Evolutionary conservation across 495 filamentous ascomycete genomes (phyloP).

Genomic region (Xanthoparmelia taractica): DNA sequence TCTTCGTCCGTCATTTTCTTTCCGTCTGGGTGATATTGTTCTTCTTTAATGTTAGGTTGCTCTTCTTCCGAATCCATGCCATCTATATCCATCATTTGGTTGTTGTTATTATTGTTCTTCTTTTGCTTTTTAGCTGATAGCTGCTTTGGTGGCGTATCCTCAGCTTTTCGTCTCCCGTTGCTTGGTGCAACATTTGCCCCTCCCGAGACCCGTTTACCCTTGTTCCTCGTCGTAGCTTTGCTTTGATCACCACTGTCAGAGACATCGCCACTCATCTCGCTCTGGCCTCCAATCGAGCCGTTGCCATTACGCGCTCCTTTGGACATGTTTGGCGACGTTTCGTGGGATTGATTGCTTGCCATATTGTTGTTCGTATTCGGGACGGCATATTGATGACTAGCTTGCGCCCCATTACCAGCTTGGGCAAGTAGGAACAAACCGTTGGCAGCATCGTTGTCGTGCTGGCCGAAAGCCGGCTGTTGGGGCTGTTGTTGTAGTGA

Average conservation of each 20-base stretch:
- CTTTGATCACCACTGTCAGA: conserved; percentile 63
- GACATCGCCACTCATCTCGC: conserved; percentile 60
- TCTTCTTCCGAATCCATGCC: conserved; percentile 49
- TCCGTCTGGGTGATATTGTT: conserved; percentile 33
- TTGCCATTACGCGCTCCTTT: conserved; percentile 32
- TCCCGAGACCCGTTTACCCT: conserved; percentile 59
- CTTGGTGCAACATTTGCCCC: conserved; percentile 36
- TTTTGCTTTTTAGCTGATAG: conserved; percentile 66
- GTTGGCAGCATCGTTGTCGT: conserved; percentile 93
- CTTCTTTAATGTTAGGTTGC: conserved; percentile 48
- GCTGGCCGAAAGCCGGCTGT: conserved; percentile 62
- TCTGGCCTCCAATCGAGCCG: conserved; percentile 39
- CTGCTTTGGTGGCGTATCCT: conserved; percentile 60
- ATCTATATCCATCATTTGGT: conserved; percentile 39
- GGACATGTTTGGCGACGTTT: conserved; percentile 32
- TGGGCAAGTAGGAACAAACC: conserved; percentile 87
- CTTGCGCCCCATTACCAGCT: conserved; percentile 51
- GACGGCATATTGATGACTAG: conserved; percentile 47
- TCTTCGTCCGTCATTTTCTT: conserved; percentile 99
- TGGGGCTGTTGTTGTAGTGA: conserved; percentile 38
- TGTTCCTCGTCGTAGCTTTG: conserved; percentile 54
- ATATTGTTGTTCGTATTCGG: conserved; percentile 40
- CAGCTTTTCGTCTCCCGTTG: conserved; percentile 71
- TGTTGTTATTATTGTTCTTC: conserved; percentile 34
- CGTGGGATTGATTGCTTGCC: conserved; percentile 27